A percentile compares a stretch with the other conserved stretches of the same genome.
phyloP scores from a whole-genome alignment of 148 eudicot genomes.

The Silene latifolia region DNA sequence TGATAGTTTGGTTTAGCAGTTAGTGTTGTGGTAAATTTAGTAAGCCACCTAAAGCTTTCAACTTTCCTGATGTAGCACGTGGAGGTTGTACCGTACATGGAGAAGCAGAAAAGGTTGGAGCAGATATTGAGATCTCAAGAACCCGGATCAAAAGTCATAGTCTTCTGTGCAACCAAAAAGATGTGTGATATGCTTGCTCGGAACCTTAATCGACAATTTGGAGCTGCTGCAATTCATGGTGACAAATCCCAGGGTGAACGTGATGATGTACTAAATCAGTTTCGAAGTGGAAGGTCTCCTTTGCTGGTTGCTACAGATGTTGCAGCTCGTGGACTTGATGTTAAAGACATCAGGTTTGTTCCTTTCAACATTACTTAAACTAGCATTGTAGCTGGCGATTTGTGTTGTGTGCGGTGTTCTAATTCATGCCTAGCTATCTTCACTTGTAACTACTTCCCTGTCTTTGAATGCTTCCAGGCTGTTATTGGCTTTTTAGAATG shows the following conservation, averaged over 20 bases:
- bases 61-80: slow-evolving; percentile 46
- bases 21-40: neutral
- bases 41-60: neutral
- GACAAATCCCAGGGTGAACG: slow-evolving; percentile 86
- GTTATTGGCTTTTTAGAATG: neutral
- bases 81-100: slow-evolving; percentile 62
- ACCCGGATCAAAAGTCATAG: slow-evolving; percentile 90
- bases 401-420: neutral
- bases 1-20: neutral
- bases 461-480: neutral
- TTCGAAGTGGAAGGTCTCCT: slow-evolving; percentile 75
- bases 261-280: slow-evolving; percentile 71
- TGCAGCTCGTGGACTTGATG: slow-evolving; percentile 91
- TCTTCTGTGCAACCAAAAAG: slow-evolving; percentile 91
- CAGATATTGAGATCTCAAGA: slow-evolving; percentile 84
- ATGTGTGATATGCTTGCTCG: slow-evolving; percentile 93
- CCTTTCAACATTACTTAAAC: neutral
- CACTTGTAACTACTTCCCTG: neutral
- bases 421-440: neutral
- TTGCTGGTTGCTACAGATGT: slow-evolving; percentile 98
- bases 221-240: slow-evolving; percentile 94
- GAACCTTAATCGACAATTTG: slow-evolving; percentile 60
- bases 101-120: slow-evolving; percentile 74
- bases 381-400: neutral
- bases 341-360: slow-evolving; percentile 84